Evolutionary conservation across 2,329 filamentous ascomycete genomes (phyloP).

Genomic region (Mollisia scopiformis): DNA sequence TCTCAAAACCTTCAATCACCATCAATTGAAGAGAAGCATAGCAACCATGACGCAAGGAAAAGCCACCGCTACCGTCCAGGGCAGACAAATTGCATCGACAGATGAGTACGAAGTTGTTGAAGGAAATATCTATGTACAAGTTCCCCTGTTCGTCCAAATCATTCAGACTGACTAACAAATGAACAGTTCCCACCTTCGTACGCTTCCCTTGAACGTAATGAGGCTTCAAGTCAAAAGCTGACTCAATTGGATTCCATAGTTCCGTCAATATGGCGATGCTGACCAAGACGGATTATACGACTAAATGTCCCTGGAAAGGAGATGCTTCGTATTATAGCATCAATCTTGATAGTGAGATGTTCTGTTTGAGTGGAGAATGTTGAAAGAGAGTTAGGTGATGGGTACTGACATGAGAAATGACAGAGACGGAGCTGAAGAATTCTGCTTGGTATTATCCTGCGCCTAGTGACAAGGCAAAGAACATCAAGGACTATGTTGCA

Average conservation of each 20-base stretch:
- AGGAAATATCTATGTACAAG: conserved; percentile 49
- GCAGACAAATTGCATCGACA: conserved; percentile 47
- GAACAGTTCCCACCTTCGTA: conserved; percentile 40
- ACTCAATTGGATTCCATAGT: conserved; percentile 27
- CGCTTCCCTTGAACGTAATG: conserved; percentile 13
- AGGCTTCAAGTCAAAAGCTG: conserved; percentile 1
- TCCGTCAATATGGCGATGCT: conserved; percentile 44
- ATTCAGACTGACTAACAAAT: conserved; percentile 15
- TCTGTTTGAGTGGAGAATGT: background rate
- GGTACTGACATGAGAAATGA: background rate
- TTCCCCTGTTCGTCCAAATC: too few species aligned
- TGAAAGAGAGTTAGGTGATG: background rate
- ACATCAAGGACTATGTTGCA: conserved; percentile 48
- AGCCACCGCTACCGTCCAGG: conserved; percentile 26
- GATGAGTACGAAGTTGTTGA: conserved; percentile 50
- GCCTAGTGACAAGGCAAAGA: conserved; percentile 42
- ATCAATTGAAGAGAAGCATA: background rate
- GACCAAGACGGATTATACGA: conserved; percentile 43
- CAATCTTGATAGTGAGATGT: conserved; percentile 40
- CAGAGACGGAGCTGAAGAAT: conserved; percentile 44
- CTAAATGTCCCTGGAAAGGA: conserved; percentile 51
- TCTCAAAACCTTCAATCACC: background rate
- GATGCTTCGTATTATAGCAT: conserved; percentile 51
- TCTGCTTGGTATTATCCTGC: conserved; percentile 50
- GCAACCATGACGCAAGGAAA: conserved; percentile 48